Evolutionary conservation across 2,329 filamentous ascomycete genomes (phyloP).

Genomic region (Sphaerulina vaccinii): DNA sequence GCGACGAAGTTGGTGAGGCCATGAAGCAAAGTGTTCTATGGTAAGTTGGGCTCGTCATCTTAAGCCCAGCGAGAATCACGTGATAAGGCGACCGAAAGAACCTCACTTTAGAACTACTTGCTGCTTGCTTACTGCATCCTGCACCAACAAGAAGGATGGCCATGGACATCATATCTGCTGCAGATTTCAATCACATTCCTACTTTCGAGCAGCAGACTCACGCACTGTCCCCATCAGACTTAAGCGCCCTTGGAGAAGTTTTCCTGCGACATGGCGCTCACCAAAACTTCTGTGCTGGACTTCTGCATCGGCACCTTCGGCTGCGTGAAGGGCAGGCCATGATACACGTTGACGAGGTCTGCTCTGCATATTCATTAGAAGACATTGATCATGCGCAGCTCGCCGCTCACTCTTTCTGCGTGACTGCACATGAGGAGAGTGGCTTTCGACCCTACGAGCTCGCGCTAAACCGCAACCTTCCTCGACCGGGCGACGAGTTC

Average conservation of each 20-base stretch:
- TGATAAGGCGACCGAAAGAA: too few relatives aligned
- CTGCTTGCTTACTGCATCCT: background rate
- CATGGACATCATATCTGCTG: background rate
- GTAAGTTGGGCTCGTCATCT: too few relatives aligned
- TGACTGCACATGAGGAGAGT: background rate
- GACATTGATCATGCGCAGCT: background rate
- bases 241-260: background rate
- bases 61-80: too few relatives aligned
- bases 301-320: background rate
- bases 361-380: background rate
- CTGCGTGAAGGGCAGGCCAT: background rate
- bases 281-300: background rate
- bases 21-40: background rate
- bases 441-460: background rate
- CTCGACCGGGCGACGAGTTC: background rate
- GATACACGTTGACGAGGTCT: background rate
- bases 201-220: conserved; percentile 1
- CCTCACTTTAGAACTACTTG: background rate
- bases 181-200: background rate
- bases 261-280: background rate
- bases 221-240: background rate
- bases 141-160: background rate
- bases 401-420: background rate
- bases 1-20: background rate
- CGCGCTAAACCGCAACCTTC: background rate